Evolutionary conservation across 176 grass and related monocot genomes (phyloP).

Genomic region (Melocanna baccifera): DNA sequence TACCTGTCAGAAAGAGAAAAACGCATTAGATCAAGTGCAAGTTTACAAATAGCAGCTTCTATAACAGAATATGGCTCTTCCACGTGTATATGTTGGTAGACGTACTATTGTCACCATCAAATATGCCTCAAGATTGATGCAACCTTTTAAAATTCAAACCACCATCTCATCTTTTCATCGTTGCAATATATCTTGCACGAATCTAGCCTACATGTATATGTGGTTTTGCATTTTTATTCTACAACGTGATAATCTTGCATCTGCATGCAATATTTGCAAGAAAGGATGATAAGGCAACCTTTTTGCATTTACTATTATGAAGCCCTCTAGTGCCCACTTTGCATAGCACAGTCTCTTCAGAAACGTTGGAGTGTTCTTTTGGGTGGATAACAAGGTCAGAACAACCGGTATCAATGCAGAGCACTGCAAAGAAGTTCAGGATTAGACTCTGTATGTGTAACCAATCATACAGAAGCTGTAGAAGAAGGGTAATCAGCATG

Average conservation of each 20-base stretch:
- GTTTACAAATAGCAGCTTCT: neutral
- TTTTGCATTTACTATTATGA: conserved; percentile 75
- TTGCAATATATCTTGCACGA: too few species aligned
- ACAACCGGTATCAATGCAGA: conserved; percentile 74
- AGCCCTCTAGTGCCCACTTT: conserved; percentile 85
- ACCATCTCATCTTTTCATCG: too few species aligned
- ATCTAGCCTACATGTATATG: too few species aligned
- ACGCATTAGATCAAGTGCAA: neutral
- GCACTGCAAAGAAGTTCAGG: conserved; percentile 46
- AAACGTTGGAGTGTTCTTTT: conserved; percentile 40
- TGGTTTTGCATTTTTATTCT: too few species aligned
- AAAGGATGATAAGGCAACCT: conserved; percentile 14
- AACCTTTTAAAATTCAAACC: too few species aligned
- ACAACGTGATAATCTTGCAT: neutral
- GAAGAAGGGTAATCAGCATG: neutral
- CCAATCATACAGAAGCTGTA: conserved; percentile 4
- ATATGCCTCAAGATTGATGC: too few species aligned
- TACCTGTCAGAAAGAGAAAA: conserved; percentile 44
- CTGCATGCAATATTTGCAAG: neutral
- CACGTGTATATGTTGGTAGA: too few species aligned
- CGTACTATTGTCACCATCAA: too few species aligned
- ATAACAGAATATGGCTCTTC: too few species aligned
- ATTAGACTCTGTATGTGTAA: neutral
- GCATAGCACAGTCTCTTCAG: conserved; percentile 63
- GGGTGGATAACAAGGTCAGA: conserved; percentile 69